Percentiles rank a stretch among this genome's conserved stretches.
Evolutionary conservation across 805 yeast species (phyloP).

Genomic region (Trichomonascus vanleenenianus): DNA sequence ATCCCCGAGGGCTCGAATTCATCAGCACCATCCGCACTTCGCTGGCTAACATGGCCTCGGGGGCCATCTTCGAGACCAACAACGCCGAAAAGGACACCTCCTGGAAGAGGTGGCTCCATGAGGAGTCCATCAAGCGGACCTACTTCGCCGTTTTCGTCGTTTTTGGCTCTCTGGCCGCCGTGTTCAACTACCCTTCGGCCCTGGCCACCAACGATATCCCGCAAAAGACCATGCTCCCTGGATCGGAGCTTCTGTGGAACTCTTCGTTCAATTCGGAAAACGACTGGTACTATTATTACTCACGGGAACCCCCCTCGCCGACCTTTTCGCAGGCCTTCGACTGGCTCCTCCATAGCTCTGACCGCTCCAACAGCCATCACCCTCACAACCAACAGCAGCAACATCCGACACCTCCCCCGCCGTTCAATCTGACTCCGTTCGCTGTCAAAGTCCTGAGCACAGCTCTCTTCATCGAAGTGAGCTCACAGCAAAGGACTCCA

Average conservation of each 20-base stretch:
- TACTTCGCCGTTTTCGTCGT: constrained; percentile 25
- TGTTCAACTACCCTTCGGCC: constrained; percentile 24
- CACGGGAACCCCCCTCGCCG: constrained; percentile 5
- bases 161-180: constrained; percentile 23
- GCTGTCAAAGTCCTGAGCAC: constrained; percentile 21
- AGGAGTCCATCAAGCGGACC: constrained; percentile 25
- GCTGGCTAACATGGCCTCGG: constrained; percentile 14
- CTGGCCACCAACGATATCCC: constrained; percentile 18
- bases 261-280: constrained; percentile 16
- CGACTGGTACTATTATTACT: constrained; percentile 17
- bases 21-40: constrained; percentile 21
- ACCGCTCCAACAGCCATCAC: too few species aligned
- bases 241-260: constrained; percentile 28
- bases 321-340: constrained; percentile 3
- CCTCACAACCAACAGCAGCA: constrained; percentile 7
- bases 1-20: constrained; percentile 24
- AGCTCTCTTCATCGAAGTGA: constrained; percentile 20
- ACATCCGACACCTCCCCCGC: constrained; percentile 1
- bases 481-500: constrained; percentile 5
- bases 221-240: constrained; percentile 22
- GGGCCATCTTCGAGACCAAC: constrained; percentile 6
- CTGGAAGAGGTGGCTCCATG: constrained; percentile 24
- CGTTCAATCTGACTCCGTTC: constrained; percentile 13
- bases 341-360: neutral
- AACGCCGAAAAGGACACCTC: neutral